These are phyloP conservation scores for Paramecium sonneborni DNA, from an alignment of 73 alveolate genomes.

Conservation along the genomic window DNA sequence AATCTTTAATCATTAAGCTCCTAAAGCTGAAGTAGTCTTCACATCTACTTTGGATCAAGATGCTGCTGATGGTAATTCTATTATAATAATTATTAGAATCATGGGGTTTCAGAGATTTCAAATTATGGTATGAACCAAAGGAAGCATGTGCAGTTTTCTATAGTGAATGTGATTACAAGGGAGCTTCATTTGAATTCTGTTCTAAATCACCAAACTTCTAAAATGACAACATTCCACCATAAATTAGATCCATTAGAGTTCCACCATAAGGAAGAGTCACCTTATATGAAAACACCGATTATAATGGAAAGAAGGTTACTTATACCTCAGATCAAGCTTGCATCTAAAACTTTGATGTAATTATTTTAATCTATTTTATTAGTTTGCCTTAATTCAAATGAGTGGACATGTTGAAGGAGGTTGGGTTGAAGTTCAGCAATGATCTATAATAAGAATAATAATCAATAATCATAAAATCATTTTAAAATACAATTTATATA, in stretches of 20 bases:
- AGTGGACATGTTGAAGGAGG: constrained; percentile 14
- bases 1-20: not conserved
- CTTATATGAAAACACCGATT: constrained; percentile 30
- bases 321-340: not conserved
- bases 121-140: constrained; percentile 33
- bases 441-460: not conserved
- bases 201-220: constrained; percentile 47
- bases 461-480: not conserved
- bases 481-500: not conserved
- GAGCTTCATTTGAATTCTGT: constrained; percentile 32
- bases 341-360: constrained; percentile 22
- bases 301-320: constrained; percentile 15
- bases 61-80: constrained; percentile 30
- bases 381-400: not conserved
- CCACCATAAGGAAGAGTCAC: constrained; percentile 51
- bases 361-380: not conserved
- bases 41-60: constrained; percentile 4
- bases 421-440: not conserved
- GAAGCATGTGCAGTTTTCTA: constrained; percentile 46
- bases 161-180: not conserved
- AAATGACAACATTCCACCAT: constrained; percentile 18
- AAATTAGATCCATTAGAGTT: constrained; percentile 8
- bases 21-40: not conserved
- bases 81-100: not conserved
- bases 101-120: constrained; percentile 13